Conservation (phyloP, 2,329 filamentous ascomycete genomes). For the Penicillium vulpinum region DNA sequence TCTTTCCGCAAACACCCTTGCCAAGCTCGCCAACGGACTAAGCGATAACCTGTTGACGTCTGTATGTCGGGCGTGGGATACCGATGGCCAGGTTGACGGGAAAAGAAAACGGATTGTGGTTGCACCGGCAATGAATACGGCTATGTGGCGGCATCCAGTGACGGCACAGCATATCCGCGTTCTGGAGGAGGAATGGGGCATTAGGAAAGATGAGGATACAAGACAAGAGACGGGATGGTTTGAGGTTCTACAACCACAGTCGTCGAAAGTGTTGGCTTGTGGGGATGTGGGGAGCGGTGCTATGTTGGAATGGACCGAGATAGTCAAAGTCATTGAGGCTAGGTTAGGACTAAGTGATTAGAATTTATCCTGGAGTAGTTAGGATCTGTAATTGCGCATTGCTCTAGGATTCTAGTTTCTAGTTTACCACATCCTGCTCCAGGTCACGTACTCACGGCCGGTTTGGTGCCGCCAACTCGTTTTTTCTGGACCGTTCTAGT, state of each 20-base stretch:
- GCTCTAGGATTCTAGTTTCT: neutral
- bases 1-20: constrained; percentile 78
- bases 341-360: neutral
- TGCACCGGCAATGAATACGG: constrained; percentile 79
- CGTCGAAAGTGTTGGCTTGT: constrained; percentile 73
- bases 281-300: constrained; percentile 77
- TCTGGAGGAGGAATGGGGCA: constrained; percentile 71
- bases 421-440: neutral
- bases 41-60: constrained; percentile 70
- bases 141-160: constrained; percentile 83
- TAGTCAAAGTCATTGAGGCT: constrained; percentile 64
- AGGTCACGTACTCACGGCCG: neutral
- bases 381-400: neutral
- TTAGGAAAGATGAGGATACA: constrained; percentile 34
- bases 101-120: constrained; percentile 67
- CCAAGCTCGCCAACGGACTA: constrained; percentile 74
- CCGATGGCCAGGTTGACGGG: constrained; percentile 56
- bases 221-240: constrained; percentile 54
- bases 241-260: constrained; percentile 69
- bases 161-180: constrained; percentile 68
- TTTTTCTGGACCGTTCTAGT: too few species aligned
- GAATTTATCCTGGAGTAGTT: neutral
- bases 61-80: constrained; percentile 82
- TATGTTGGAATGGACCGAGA: constrained; percentile 75
- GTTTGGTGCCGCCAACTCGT: too few species aligned